phyloP scores from a whole-genome alignment of 139 green algal species.

The Protoeuglena noctilucae region DNA sequence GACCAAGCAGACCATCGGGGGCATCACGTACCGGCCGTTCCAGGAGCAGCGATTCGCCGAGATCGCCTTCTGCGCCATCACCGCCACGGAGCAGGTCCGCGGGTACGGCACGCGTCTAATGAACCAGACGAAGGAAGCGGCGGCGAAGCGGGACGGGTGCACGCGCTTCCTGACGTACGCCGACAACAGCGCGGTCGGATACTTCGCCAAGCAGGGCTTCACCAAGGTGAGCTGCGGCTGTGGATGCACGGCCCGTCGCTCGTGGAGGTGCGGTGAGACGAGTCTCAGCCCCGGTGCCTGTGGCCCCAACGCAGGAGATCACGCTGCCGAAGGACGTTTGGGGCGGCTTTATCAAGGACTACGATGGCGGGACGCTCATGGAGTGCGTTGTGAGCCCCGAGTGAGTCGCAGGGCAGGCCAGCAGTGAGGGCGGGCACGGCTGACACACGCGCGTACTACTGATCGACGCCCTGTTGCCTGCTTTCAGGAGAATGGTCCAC shows the following conservation, averaged over 20 bases:
- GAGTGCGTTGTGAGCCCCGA: constrained; percentile 66
- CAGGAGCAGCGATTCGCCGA: constrained; percentile 60
- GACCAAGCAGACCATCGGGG: constrained; percentile 39
- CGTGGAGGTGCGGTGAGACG: background rate
- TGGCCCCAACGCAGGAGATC: background rate
- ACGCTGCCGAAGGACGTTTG: constrained; percentile 25
- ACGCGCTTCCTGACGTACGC: constrained; percentile 94
- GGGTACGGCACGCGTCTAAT: constrained; percentile 93
- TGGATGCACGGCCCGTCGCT: background rate
- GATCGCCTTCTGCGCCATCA: constrained; percentile 97
- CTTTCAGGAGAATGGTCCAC: too few relatives aligned
- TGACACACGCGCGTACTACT: too few relatives aligned
- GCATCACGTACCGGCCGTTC: constrained; percentile 90
- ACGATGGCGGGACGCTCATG: constrained; percentile 97
- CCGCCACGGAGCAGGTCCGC: constrained; percentile 73
- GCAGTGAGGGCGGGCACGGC: too few relatives aligned
- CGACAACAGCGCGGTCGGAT: constrained; percentile 97
- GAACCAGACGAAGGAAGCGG: constrained; percentile 84
- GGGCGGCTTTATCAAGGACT: constrained; percentile 95
- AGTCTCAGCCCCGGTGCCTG: background rate
- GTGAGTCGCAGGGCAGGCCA: too few relatives aligned
- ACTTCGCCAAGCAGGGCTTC: constrained; percentile 95
- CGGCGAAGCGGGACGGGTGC: constrained; percentile 49
- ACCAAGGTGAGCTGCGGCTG: constrained; percentile 59
- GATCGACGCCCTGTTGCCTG: too few relatives aligned